Evolutionary conservation across 306 rosid genomes (phyloP).

Genomic region (Astragalus glycyphyllos): DNA sequence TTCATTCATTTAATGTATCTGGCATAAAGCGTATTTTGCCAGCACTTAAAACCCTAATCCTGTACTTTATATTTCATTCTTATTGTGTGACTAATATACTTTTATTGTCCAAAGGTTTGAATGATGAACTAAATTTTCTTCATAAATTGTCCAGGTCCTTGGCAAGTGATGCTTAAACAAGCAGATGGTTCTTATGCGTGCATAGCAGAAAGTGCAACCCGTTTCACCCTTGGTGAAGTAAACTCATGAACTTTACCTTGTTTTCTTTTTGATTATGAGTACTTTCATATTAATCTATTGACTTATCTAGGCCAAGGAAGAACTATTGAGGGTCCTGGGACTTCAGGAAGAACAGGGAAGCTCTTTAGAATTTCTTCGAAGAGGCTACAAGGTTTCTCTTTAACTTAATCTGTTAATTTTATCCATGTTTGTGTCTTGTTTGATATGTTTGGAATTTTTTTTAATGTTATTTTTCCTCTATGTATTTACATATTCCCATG

Average conservation of each 20-base stretch:
- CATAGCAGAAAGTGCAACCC: slow-evolving; percentile 85
- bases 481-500: slow-evolving; percentile 8
- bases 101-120: slow-evolving; percentile 21
- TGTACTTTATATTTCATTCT: slow-evolving; percentile 34
- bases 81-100: slow-evolving; percentile 6
- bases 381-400: slow-evolving; percentile 86
- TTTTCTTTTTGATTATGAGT: slow-evolving; percentile 32
- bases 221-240: slow-evolving; percentile 95
- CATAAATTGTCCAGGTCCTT: slow-evolving; percentile 70
- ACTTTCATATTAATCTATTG: slow-evolving; percentile 45
- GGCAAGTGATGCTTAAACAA: slow-evolving; percentile 99
- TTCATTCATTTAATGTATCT: slow-evolving; percentile 29
- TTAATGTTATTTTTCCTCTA: not conserved
- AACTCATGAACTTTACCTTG: slow-evolving; percentile 39
- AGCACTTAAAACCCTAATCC: slow-evolving; percentile 25
- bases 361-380: slow-evolving; percentile 89
- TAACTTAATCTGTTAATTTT: slow-evolving; percentile 25
- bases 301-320: slow-evolving; percentile 78
- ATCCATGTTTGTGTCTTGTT: slow-evolving; percentile 27
- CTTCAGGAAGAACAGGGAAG: slow-evolving; percentile 93
- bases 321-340: slow-evolving; percentile 90
- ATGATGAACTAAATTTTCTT: slow-evolving; percentile 33
- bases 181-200: slow-evolving; percentile 92
- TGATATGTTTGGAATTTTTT: not conserved
- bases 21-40: slow-evolving; percentile 18